These are phyloP conservation scores for Kodamaea sp. DNA, from an alignment of 1,139 yeast species.

Conservation along the genomic window DNA sequence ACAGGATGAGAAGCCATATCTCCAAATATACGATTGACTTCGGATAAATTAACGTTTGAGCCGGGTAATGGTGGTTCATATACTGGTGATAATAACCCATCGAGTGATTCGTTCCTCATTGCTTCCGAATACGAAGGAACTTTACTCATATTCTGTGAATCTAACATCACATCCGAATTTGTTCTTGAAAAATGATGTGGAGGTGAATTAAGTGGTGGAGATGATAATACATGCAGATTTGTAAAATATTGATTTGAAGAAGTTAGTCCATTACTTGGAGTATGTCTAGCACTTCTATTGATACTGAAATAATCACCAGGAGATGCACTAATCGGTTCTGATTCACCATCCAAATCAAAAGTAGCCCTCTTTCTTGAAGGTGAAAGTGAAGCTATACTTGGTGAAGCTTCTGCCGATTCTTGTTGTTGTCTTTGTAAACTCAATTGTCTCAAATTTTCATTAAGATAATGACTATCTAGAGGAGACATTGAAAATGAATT, in stretches of 20 bases:
- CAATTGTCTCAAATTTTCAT: constrained; percentile 52
- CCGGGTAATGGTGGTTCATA: constrained; percentile 57
- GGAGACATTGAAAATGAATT: constrained; percentile 40
- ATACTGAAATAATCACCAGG: constrained; percentile 5
- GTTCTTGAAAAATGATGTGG: constrained; percentile 57
- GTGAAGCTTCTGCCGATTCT: constrained; percentile 16
- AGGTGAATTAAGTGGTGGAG: constrained; percentile 48
- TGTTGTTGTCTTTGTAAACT: constrained; percentile 48
- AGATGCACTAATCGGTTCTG: not conserved
- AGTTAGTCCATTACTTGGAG: not conserved
- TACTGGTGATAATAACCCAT: constrained; percentile 57
- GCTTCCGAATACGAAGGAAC: constrained; percentile 89
- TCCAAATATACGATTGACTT: constrained; percentile 23
- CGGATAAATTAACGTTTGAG: constrained; percentile 32
- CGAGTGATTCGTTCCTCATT: constrained; percentile 44
- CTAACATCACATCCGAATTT: constrained; percentile 37
- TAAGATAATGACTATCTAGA: constrained; percentile 41
- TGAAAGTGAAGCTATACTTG: constrained; percentile 1
- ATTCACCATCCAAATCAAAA: constrained; percentile 42
- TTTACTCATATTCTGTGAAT: constrained; percentile 40
- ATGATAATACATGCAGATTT: constrained; percentile 7
- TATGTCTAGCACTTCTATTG: not conserved
- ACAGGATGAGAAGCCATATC: constrained; percentile 9
- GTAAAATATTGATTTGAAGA: constrained; percentile 1
- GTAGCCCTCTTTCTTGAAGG: constrained; percentile 30